Conservation (phyloP, 1,284 basidiomycete species). For the Porodaedalea pini region DNA sequence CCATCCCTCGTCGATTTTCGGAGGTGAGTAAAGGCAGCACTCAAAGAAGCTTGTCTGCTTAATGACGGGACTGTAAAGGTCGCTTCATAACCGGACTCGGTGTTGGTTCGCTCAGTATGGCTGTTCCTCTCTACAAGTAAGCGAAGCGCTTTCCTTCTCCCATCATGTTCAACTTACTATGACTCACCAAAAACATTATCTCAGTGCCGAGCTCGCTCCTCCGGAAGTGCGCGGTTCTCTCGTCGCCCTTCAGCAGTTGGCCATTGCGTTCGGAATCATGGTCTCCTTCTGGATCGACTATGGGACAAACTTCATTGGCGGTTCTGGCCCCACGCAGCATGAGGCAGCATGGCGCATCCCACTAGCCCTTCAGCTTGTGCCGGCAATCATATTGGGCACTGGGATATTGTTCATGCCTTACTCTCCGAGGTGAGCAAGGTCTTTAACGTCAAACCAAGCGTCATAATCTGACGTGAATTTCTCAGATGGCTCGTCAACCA, state of each 20-base stretch:
- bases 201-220: conserved; percentile 63
- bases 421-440: conserved; percentile 50
- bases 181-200: background rate
- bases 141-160: conserved; percentile 33
- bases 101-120: conserved; percentile 72
- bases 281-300: conserved; percentile 80
- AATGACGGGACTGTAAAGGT: conserved; percentile 48
- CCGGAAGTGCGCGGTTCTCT: conserved; percentile 81
- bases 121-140: conserved; percentile 73
- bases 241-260: conserved; percentile 78
- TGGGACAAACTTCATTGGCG: conserved; percentile 72
- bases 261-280: conserved; percentile 72
- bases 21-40: conserved; percentile 37
- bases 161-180: conserved; percentile 27
- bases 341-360: conserved; percentile 78
- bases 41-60: background rate
- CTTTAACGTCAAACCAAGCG: background rate
- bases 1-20: conserved; percentile 58
- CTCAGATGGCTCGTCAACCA: conserved; percentile 68
- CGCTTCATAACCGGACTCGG: conserved; percentile 75
- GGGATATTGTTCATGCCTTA: conserved; percentile 70
- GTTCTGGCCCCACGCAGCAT: conserved; percentile 48
- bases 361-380: conserved; percentile 71
- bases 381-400: conserved; percentile 62
- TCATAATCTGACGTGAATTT: conserved; percentile 17